A percentile compares a stretch with the other conserved stretches of the same genome.
Conservation (phyloP, 352 stramenopile species). For the Globisporangium uncinulatum region DNA sequence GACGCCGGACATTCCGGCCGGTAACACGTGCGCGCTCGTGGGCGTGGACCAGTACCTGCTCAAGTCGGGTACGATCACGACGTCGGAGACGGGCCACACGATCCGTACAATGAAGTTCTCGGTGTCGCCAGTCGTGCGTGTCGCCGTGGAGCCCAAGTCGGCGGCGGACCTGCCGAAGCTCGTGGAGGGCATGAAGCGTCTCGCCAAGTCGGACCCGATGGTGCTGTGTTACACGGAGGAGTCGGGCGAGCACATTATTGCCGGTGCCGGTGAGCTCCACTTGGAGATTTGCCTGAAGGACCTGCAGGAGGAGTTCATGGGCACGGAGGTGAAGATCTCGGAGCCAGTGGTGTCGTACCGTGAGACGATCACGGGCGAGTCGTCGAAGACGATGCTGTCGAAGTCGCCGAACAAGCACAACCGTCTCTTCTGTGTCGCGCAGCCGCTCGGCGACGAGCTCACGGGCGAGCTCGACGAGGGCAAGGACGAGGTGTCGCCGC, state of each 20-base stretch:
- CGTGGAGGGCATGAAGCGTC: slow-evolving; percentile 99
- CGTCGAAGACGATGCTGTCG: slow-evolving; percentile 94
- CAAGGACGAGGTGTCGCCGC: slow-evolving; percentile 86
- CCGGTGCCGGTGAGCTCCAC: slow-evolving; percentile 98
- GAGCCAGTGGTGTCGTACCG: slow-evolving; percentile 99
- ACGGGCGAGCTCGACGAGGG: slow-evolving; percentile 97
- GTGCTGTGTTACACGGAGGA: slow-evolving; percentile 99
- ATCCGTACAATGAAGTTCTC: slow-evolving; percentile 99
- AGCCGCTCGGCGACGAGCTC: slow-evolving; percentile 91
- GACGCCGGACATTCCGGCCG: slow-evolving; percentile 97
- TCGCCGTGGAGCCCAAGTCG: slow-evolving; percentile 99
- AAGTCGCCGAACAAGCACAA: slow-evolving; percentile 99
- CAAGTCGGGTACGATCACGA: slow-evolving; percentile 99
- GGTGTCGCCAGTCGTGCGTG: slow-evolving; percentile 98
- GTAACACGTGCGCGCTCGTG: slow-evolving; percentile 99
- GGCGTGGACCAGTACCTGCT: slow-evolving; percentile 99
- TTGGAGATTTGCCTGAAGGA: slow-evolving; percentile 99
- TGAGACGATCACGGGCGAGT: slow-evolving; percentile 97
- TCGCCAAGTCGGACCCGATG: slow-evolving; percentile 99
- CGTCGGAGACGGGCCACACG: slow-evolving; percentile 95
- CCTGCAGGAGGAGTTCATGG: slow-evolving; percentile 99
- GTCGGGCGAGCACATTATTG: slow-evolving; percentile 99
- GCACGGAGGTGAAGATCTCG: slow-evolving; percentile 97
- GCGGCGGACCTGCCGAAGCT: slow-evolving; percentile 99
- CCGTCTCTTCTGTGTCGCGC: slow-evolving; percentile 96